Percentiles rank a stretch among this genome's conserved stretches.
Evolutionary conservation across 2,329 filamentous ascomycete genomes (phyloP).

Genomic region (Stemphylium beticola): DNA sequence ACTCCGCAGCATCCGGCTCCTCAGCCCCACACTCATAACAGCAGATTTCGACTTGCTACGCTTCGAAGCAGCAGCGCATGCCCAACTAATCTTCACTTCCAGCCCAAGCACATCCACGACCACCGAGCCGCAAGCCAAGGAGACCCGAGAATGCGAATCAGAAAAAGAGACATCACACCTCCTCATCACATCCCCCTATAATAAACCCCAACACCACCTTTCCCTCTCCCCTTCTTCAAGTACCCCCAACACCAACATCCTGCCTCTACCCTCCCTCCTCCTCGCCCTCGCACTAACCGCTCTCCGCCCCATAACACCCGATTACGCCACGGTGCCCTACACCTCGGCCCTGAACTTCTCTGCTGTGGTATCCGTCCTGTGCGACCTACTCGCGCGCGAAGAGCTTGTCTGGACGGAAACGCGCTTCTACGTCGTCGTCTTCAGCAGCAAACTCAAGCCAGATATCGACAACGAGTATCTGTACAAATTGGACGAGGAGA

Average conservation of each 20-base stretch:
- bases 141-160: not conserved
- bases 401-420: constrained; percentile 63
- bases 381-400: constrained; percentile 56
- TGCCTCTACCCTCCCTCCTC: constrained; percentile 70
- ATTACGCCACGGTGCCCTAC: constrained; percentile 81
- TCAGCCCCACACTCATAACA: constrained; percentile 34
- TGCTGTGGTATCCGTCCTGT: constrained; percentile 65
- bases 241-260: constrained; percentile 71
- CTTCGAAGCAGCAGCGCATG: constrained; percentile 42
- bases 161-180: constrained; percentile 19
- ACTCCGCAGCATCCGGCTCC: constrained; percentile 15
- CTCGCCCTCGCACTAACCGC: constrained; percentile 73
- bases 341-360: constrained; percentile 78
- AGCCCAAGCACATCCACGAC: not conserved
- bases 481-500: constrained; percentile 75
- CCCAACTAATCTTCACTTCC: constrained; percentile 26
- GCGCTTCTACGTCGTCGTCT: constrained; percentile 83
- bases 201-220: constrained; percentile 72
- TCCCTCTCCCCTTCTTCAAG: constrained; percentile 66
- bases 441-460: constrained; percentile 74
- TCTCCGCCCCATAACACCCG: constrained; percentile 66
- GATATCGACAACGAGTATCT: constrained; percentile 72
- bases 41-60: constrained; percentile 42
- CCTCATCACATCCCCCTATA: constrained; percentile 78
- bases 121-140: not conserved